Percentiles rank a stretch among this genome's conserved stretches.
These are phyloP conservation scores for Mesembryanthemum crystallinum DNA, from an alignment of 148 eudicot genomes.

Conservation along the genomic window DNA sequence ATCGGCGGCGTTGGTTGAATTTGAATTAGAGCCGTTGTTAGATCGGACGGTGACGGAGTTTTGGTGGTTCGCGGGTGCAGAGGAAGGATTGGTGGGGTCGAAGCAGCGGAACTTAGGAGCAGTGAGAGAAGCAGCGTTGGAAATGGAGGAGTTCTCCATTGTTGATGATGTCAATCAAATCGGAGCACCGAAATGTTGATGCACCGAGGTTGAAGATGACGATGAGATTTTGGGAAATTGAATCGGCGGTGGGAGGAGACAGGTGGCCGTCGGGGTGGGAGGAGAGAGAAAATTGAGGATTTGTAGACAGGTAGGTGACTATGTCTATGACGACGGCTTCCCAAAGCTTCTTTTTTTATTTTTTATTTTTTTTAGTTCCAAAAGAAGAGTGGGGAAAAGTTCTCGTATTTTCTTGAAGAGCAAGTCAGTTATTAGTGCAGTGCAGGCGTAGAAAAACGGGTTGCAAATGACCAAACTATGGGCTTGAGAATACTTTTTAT, in stretches of 20 bases:
- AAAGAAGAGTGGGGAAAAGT: too few species aligned
- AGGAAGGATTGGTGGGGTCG: slow-evolving; percentile 3
- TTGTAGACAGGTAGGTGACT: too few species aligned
- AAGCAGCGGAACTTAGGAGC: not conserved
- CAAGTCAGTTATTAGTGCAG: too few species aligned
- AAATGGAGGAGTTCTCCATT: not conserved
- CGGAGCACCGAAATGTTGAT: too few species aligned
- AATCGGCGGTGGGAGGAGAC: not conserved
- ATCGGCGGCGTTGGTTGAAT: slow-evolving; percentile 7
- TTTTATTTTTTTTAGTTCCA: too few species aligned
- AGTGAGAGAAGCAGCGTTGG: not conserved
- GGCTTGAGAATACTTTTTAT: too few species aligned
- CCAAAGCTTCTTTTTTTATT: too few species aligned
- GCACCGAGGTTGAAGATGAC: not conserved
- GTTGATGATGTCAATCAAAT: too few species aligned
- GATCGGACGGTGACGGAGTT: slow-evolving; percentile 13
- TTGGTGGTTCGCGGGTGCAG: not conserved
- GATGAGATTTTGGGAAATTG: not conserved
- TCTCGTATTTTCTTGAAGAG: too few species aligned
- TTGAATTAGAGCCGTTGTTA: not conserved
- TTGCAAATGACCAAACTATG: too few species aligned
- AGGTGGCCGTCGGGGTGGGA: not conserved
- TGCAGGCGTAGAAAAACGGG: too few species aligned
- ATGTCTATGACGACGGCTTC: too few species aligned
- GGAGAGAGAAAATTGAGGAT: not conserved